A percentile compares a stretch with the other conserved stretches of the same genome.
phyloP scores from a whole-genome alignment of 768 basidiomycete species.

The Boletus fagicola region DNA sequence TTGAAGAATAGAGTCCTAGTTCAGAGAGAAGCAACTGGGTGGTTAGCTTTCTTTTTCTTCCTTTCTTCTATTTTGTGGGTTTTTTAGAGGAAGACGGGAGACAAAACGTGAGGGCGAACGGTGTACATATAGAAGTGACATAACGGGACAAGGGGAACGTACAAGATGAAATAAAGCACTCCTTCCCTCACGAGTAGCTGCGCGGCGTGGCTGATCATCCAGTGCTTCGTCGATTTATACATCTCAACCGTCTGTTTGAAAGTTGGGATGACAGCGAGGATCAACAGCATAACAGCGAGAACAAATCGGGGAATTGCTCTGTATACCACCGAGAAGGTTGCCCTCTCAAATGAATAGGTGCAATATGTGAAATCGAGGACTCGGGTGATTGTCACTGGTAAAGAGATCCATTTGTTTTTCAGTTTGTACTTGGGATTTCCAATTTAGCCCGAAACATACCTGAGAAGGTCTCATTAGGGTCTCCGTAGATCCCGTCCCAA shows the following conservation, averaged over 20 bases:
- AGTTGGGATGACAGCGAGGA: constrained; percentile 1
- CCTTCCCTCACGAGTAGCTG: constrained; percentile 10
- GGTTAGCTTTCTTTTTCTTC: not conserved
- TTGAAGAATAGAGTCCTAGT: constrained; percentile 8
- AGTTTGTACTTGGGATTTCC: no score
- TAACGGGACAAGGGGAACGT: not conserved
- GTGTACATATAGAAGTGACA: not conserved
- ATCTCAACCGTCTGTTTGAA: not conserved
- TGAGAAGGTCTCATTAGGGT: not conserved
- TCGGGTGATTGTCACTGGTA: not conserved
- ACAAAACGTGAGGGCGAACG: no score
- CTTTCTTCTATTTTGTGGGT: no score
- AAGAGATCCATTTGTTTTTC: no score
- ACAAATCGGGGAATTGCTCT: constrained; percentile 8
- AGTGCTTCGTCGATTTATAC: constrained; percentile 8
- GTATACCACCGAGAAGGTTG: not conserved
- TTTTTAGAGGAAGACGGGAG: not conserved
- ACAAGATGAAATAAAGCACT: constrained; percentile 17
- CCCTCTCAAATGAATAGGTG: not conserved
- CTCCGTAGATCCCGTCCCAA: not conserved
- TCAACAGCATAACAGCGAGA: constrained; percentile 4
- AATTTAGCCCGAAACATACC: not conserved
- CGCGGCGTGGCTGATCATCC: constrained; percentile 6
- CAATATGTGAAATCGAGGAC: constrained; percentile 1
- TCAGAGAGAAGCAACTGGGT: not conserved